These are phyloP conservation scores for Maudiozyma humilis DNA, from an alignment of 1,139 yeast genomes.

Conservation along the genomic window DNA sequence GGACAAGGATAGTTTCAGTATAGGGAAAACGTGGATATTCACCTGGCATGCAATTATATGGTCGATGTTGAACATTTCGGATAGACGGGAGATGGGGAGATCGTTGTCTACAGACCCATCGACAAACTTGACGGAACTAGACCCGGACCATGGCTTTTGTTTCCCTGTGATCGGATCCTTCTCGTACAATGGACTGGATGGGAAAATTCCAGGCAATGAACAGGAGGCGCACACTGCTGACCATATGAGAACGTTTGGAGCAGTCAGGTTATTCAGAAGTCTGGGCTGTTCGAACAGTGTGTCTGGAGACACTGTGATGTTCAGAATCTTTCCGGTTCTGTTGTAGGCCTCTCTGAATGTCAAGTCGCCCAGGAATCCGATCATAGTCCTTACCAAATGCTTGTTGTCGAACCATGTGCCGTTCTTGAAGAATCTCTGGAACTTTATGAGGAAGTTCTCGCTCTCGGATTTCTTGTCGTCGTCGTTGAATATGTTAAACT, in stretches of 20 bases:
- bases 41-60: slow-evolving; percentile 96
- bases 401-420: slow-evolving; percentile 86
- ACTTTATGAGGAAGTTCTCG: slow-evolving; percentile 40
- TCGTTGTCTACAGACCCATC: slow-evolving; percentile 97
- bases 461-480: slow-evolving; percentile 40
- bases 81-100: slow-evolving; percentile 75
- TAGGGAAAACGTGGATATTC: slow-evolving; percentile 90
- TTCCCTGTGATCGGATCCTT: slow-evolving; percentile 64
- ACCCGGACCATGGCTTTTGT: slow-evolving; percentile 60
- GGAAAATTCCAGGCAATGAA: slow-evolving; percentile 84
- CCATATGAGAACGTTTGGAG: slow-evolving; percentile 91
- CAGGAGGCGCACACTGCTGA: slow-evolving; percentile 97
- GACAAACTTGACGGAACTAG: slow-evolving; percentile 67
- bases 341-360: slow-evolving; percentile 93
- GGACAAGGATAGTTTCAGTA: slow-evolving; percentile 57
- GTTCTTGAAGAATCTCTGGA: slow-evolving; percentile 37
- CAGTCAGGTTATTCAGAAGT: slow-evolving; percentile 77
- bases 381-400: slow-evolving; percentile 66
- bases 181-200: slow-evolving; percentile 77
- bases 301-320: slow-evolving; percentile 86
- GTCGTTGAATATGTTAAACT: slow-evolving; percentile 65
- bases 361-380: slow-evolving; percentile 71
- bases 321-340: slow-evolving; percentile 75
- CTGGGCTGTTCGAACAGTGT: slow-evolving; percentile 76
- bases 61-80: slow-evolving; percentile 94